Evolutionary conservation across 148 eudicot species (phyloP).

Genomic region (Nepenthes mirabilis): DNA sequence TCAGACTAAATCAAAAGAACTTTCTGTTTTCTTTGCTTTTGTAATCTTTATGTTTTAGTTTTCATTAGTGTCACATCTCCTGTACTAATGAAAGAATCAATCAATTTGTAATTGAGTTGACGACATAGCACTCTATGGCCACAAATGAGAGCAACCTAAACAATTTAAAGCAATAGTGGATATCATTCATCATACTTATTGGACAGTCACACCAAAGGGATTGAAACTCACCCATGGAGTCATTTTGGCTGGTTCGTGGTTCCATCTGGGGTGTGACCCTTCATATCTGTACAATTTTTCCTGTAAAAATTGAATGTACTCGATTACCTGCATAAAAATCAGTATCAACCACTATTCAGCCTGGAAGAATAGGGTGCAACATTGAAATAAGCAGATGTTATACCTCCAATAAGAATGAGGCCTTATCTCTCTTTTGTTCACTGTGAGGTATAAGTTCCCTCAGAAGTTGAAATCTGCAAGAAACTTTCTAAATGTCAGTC

Average conservation of each 20-base stretch:
- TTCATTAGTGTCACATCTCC: too few relatives aligned
- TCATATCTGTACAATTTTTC: constrained; percentile 77
- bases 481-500: constrained; percentile 3
- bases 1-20: too few relatives aligned
- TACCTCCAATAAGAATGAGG: constrained; percentile 88
- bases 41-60: too few relatives aligned
- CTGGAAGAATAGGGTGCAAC: not conserved
- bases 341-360: not conserved
- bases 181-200: not conserved
- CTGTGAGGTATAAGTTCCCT: constrained; percentile 31
- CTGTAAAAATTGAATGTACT: constrained; percentile 78
- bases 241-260: constrained; percentile 43
- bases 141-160: too few relatives aligned
- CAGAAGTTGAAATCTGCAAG: constrained; percentile 78
- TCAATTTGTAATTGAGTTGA: too few relatives aligned
- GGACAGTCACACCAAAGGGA: not conserved
- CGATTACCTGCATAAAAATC: constrained; percentile 53
- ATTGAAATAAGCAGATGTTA: not conserved
- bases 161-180: too few relatives aligned
- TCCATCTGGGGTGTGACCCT: constrained; percentile 69
- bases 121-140: too few relatives aligned
- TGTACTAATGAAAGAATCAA: too few relatives aligned
- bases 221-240: constrained; percentile 46
- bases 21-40: too few relatives aligned
- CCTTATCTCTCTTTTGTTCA: constrained; percentile 96